Conservation (phyloP, 1,284 basidiomycete species). For the Marasmius sp. region DNA sequence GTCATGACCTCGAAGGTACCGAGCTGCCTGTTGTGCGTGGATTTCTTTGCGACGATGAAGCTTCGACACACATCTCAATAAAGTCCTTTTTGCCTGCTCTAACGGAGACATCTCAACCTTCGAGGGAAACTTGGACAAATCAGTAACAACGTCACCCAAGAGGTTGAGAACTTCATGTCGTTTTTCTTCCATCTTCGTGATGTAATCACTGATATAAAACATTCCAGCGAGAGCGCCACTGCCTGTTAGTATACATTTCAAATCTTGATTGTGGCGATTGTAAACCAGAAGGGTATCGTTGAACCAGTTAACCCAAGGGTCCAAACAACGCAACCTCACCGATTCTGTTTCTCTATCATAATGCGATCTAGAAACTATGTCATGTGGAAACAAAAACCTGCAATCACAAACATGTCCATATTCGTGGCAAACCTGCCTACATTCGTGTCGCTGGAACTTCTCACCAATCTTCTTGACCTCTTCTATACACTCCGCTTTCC, state of each 20-base stretch:
- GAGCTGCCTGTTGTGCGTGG: too few species aligned
- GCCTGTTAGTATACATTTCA: constrained; percentile 27
- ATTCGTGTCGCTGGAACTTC: constrained; percentile 18
- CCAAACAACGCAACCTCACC: constrained; percentile 18
- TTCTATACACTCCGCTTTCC: background rate
- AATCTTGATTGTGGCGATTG: constrained; percentile 29
- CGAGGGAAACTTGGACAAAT: too few species aligned
- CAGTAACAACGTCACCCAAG: too few species aligned
- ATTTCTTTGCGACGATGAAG: too few species aligned
- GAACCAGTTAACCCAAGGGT: constrained; percentile 26
- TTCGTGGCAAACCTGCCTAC: constrained; percentile 22
- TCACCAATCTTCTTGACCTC: constrained; percentile 8
- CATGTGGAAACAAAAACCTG: constrained; percentile 17
- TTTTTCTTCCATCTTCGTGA: constrained; percentile 26
- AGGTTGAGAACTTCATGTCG: constrained; percentile 10
- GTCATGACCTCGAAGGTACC: too few species aligned
- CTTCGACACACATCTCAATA: too few species aligned
- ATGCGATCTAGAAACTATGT: constrained; percentile 6
- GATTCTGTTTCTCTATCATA: constrained; percentile 23
- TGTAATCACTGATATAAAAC: constrained; percentile 32
- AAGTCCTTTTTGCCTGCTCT: too few species aligned
- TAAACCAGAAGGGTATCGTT: constrained; percentile 20
- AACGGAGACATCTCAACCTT: too few species aligned
- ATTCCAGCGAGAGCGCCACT: constrained; percentile 26
- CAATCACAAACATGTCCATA: constrained; percentile 19